phyloP scores from a whole-genome alignment of 345 rosid genomes.

The Balakata baccata region DNA sequence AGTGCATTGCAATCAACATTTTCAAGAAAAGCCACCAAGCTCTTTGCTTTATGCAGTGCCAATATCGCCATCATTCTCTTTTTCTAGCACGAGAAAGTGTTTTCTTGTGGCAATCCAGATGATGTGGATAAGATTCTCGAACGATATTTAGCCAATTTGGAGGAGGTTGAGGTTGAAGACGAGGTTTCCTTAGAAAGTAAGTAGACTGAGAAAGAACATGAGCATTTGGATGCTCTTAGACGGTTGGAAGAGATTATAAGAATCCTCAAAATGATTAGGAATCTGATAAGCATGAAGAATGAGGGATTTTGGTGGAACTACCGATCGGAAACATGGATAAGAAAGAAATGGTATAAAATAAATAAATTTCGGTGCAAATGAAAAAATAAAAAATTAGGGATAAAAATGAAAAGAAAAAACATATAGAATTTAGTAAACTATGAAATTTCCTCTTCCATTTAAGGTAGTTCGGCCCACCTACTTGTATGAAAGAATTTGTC shows the following conservation, averaged over 20 bases:
- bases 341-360: no score
- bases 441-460: no score
- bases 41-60: slow-evolving; percentile 18
- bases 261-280: no score
- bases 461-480: no score
- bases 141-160: not conserved
- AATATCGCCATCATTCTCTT: slow-evolving; percentile 15
- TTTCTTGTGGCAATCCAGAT: slow-evolving; percentile 13
- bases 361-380: no score
- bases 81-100: slow-evolving; percentile 10
- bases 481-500: no score
- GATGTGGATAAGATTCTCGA: slow-evolving; percentile 12
- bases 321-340: slow-evolving; percentile 7
- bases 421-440: no score
- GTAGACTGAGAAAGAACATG: not conserved
- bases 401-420: no score
- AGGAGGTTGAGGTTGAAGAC: not conserved
- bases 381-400: no score
- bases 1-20: no score
- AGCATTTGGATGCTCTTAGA: not conserved
- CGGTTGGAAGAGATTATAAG: slow-evolving; percentile 5
- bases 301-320: slow-evolving; percentile 13
- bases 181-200: not conserved
- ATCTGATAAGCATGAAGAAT: not conserved
- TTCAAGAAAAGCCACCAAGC: slow-evolving; percentile 24